Base-by-base conservation (phyloP, 75 land plant genomes). In the Pinus albicaulis region DNA sequence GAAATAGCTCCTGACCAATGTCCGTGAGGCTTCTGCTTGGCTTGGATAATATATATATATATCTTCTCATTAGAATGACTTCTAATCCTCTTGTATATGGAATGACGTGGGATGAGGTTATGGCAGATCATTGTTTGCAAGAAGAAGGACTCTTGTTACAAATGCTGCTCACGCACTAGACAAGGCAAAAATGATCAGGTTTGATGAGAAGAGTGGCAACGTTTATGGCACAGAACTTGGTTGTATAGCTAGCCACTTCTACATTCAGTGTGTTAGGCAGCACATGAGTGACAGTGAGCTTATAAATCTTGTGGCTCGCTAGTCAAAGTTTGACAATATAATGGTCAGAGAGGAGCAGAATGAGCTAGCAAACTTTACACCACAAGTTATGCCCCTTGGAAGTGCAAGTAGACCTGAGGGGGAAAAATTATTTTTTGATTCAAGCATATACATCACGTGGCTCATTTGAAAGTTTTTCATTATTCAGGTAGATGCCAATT, bases 211-310 rank as follows among this genome's bases (percentile, higher is more conserved):
- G 79, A 96, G 99, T 87, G 99, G 99, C 25, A 96, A 96, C 59
- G 84, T 96, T 64, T 96, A 91, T 70, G 91, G 92, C 56, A 93
- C 96, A 44, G 94, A 96, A 78, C 93, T 93, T 74, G 99, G 96
- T 56, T 89, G 99, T 11, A 92, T 96, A 75, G 99, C 99, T 5
- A 96, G 99, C 70, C 99, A 96, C 76, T 96, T 85, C 76, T 96
- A 96, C 69, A 88, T 96, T 64, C 44, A 41, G 44, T 41, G 5
- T 41, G 79, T 97, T 24, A 91, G 82, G 76, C 93, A 87, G n/a
- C 98, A 97, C 75, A 97, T 97, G 99, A 97, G 80, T 87, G 99
- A 97, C 53, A 88, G 88, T 79, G 99, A 97, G 92, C 98, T 97
- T 16, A 88, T 97, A 79, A 86, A 91, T 76, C 92, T 94, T 92